Evolutionary conservation across 768 basidiomycete species (phyloP), one percentile per base, ranked within the genome.

Genomic region (Lentinula edodes): DNA sequence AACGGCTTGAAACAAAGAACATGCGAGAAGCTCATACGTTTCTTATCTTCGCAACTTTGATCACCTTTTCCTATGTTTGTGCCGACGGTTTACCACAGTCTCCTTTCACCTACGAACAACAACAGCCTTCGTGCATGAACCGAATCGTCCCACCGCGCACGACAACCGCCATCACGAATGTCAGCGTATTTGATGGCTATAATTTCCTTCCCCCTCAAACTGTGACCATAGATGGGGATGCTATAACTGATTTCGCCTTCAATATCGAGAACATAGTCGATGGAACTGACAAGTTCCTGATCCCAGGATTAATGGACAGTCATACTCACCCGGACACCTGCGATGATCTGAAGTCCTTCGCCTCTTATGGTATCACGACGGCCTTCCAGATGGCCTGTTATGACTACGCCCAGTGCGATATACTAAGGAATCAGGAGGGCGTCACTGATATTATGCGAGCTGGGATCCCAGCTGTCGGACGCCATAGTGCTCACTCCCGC

Each of bases 291-390:
- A 59, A 59, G 34, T 46, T 51, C 16, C 58, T 63, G 0, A 52
- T 65, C 23, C 20, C 23, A 51, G 64, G 64, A 0, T 58, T 65
- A 23, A 65, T 65, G 53, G 62, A 65, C 46, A 61, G 60, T 34
- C 63, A 65, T 46, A 36, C 34, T 0, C 64, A 65, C 20, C 53
- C 61, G 0, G 6, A 2, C 1, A 51, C 61, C 0, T 54, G 60
- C 6, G 58, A 60, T 3, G 34, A 62, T 20, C 35, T 65, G 28
- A 54, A 62, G 32, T 10, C 36, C 2, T 23, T 65, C 2, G 58
- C 64, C 1, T 62, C 61, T 6, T 59, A 58, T 16, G 63, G 63
- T 9, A 61, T 62, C 10, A 62, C 63, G 6, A 53, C 63, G 1
- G 39, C 57, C 16, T 54, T 64, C 23, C 55, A 42, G 16, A 39